phyloP scores from a whole-genome alignment of 805 yeast genomes.

The Kurtzmaniella cleridarum region DNA sequence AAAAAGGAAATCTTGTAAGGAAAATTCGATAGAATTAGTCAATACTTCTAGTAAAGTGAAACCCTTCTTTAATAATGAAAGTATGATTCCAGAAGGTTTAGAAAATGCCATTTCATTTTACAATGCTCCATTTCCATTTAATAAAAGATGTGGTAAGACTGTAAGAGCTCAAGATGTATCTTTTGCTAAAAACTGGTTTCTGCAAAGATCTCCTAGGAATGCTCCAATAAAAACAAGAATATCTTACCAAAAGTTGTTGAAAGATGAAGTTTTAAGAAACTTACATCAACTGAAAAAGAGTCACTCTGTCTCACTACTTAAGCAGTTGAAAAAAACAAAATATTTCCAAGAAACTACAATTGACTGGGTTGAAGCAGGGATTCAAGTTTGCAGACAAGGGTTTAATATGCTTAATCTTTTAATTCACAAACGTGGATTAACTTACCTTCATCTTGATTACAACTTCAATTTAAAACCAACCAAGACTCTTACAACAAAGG shows the following conservation, averaged over 20 bases:
- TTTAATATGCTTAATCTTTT: slow-evolving; percentile 86
- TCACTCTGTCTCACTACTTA: slow-evolving; percentile 48
- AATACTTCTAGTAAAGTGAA: slow-evolving; percentile 35
- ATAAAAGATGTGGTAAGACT: slow-evolving; percentile 63
- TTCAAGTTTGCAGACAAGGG: slow-evolving; percentile 91
- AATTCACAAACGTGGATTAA: slow-evolving; percentile 85
- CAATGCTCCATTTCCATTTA: slow-evolving; percentile 84
- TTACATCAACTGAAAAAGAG: slow-evolving; percentile 41
- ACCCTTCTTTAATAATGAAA: slow-evolving; percentile 43
- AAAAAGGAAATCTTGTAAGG: slow-evolving; percentile 6
- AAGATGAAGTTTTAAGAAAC: slow-evolving; percentile 66
- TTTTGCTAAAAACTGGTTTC: slow-evolving; percentile 75
- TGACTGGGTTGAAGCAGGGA: slow-evolving; percentile 98
- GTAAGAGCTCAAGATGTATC: slow-evolving; percentile 89
- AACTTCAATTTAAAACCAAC: slow-evolving; percentile 95
- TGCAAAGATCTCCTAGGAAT: slow-evolving; percentile 56
- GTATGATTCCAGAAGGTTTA: slow-evolving; percentile 34
- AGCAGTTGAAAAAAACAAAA: slow-evolving; percentile 68
- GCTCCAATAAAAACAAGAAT: slow-evolving; percentile 74
- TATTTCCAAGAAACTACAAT: slow-evolving; percentile 87
- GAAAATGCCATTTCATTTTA: slow-evolving; percentile 57
- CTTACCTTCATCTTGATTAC: slow-evolving; percentile 89
- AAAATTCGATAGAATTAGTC: slow-evolving; percentile 35
- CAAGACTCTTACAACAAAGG: slow-evolving; percentile 92
- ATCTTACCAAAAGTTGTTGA: slow-evolving; percentile 86